These are phyloP conservation scores for Termitomyces bulborhizus DNA, from an alignment of 768 basidiomycete species.

Conservation along the genomic window DNA sequence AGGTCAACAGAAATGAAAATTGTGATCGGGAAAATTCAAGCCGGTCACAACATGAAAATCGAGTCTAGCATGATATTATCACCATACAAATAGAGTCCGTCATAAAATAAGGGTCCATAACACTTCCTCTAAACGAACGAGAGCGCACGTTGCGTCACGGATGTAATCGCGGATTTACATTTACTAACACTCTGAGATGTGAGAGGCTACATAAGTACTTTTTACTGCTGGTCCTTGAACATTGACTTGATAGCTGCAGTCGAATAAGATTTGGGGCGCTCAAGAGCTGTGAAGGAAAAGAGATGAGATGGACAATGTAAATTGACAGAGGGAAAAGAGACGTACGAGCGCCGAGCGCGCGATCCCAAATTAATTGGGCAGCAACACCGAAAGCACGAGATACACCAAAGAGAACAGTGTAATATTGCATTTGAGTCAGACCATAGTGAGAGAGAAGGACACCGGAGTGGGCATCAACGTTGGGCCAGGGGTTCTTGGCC, in stretches of 20 bases:
- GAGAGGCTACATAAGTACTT: neutral
- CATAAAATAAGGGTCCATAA: neutral
- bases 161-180: conserved; percentile 1
- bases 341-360: conserved; percentile 86
- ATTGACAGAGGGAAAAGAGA: conserved; percentile 13
- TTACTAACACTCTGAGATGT: neutral
- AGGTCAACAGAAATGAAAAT: neutral
- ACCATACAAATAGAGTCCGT: neutral
- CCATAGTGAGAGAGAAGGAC: conserved; percentile 84
- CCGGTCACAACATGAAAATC: no score
- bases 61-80: neutral
- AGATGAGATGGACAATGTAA: neutral
- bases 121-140: neutral
- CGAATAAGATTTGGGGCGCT: conserved; percentile 90
- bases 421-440: conserved; percentile 88
- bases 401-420: conserved; percentile 96
- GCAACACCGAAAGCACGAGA: conserved; percentile 91
- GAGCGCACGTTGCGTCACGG: neutral
- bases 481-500: conserved; percentile 94
- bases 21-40: neutral
- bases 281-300: conserved; percentile 48
- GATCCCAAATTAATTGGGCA: conserved; percentile 89
- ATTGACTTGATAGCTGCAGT: conserved; percentile 74
- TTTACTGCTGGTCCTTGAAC: conserved; percentile 50
- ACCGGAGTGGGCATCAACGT: conserved; percentile 96